Conservation (phyloP, 106 monocot genomes). For the Triglochin maritima region DNA sequence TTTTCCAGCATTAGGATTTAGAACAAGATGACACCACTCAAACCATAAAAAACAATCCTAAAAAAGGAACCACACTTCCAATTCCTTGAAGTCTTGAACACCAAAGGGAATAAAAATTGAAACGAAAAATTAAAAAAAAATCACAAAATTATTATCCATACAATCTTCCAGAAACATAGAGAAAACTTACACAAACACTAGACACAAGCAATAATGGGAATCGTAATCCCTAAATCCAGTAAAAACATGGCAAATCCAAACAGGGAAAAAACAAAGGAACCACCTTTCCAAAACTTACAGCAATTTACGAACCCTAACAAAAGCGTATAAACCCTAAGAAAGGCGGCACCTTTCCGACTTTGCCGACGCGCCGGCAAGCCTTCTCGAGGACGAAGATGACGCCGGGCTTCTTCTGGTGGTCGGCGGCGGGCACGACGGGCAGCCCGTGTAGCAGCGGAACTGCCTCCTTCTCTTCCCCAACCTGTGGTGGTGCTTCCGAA, state of each 20-base stretch:
- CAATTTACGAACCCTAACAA: neutral
- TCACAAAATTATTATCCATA: too few relatives aligned
- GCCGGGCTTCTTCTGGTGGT: conserved; percentile 9
- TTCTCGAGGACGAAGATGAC: conserved; percentile 25
- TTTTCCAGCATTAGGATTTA: too few relatives aligned
- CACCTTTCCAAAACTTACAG: too few relatives aligned
- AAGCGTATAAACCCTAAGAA: neutral
- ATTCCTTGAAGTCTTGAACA: too few relatives aligned
- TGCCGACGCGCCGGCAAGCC: conserved; percentile 18
- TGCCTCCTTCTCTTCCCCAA: neutral
- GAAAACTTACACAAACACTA: too few relatives aligned
- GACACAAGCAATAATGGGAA: too few relatives aligned
- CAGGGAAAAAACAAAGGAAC: neutral
- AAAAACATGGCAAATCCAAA: neutral
- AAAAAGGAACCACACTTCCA: too few relatives aligned
- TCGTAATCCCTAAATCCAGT: neutral
- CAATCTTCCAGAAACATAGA: too few relatives aligned
- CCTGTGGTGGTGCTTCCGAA: neutral
- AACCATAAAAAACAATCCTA: too few relatives aligned
- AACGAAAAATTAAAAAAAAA: too few relatives aligned
- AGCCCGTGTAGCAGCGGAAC: conserved; percentile 14
- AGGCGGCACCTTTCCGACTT: conserved; percentile 21
- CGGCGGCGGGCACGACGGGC: conserved; percentile 2
- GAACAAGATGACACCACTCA: too few relatives aligned
- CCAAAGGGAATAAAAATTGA: too few relatives aligned